phyloP scores from a whole-genome alignment of 306 rosid species.

The Cucumis sativus region DNA sequence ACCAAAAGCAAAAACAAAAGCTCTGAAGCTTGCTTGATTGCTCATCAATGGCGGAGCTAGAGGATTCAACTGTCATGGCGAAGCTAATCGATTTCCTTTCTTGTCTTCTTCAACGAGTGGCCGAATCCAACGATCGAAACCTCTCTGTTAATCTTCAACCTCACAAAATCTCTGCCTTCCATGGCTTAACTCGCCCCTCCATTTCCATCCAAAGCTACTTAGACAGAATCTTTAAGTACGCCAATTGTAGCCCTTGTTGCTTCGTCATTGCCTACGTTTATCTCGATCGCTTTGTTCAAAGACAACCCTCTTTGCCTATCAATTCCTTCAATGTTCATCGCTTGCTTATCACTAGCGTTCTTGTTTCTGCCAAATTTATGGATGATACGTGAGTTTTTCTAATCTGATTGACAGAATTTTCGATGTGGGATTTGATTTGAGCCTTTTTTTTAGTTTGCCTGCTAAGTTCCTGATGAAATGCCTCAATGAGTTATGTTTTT shows the following conservation, averaged over 20 bases:
- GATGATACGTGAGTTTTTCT: conserved; percentile 66
- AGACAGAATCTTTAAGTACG: conserved; percentile 86
- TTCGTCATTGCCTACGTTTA: conserved; percentile 82
- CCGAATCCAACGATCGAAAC: conserved; percentile 62
- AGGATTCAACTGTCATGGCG: conserved; percentile 60
- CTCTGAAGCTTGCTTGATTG: background rate
- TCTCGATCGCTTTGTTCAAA: conserved; percentile 80
- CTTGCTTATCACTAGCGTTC: conserved; percentile 78
- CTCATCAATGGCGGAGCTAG: conserved; percentile 67
- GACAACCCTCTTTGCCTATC: conserved; percentile 63
- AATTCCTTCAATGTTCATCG: conserved; percentile 82
- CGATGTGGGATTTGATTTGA: background rate
- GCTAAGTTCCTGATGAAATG: background rate
- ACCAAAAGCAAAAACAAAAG: background rate
- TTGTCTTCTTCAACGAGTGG: conserved; percentile 61
- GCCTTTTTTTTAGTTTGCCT: background rate
- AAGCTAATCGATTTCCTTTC: conserved; percentile 65
- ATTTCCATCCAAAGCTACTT: conserved; percentile 71
- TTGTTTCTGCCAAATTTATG: conserved; percentile 96
- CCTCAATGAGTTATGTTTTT: background rate
- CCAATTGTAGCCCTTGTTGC: conserved; percentile 85
- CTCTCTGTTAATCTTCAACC: conserved; percentile 19
- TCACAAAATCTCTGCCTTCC: conserved; percentile 71
- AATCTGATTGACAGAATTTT: background rate
- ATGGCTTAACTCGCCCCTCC: conserved; percentile 71